A percentile compares a stretch with the other conserved stretches of the same genome.
Conservation (phyloP, 2,329 filamentous ascomycete genomes). For the Hortaea werneckii region DNA sequence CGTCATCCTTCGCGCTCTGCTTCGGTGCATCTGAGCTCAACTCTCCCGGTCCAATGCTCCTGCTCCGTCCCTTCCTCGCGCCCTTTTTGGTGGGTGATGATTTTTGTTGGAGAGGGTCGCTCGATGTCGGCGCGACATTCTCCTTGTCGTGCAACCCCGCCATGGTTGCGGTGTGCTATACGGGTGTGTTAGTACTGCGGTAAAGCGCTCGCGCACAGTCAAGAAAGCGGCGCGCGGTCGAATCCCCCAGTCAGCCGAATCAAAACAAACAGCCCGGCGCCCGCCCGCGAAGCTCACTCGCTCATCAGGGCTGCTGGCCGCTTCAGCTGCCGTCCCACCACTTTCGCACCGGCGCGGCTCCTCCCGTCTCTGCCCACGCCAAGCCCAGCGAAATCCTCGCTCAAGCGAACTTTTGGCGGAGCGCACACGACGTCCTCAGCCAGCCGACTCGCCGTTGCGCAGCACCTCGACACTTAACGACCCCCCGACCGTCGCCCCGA, state of each 20-base stretch:
- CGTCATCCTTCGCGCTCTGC: conserved; percentile 15
- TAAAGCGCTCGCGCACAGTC: too few species aligned
- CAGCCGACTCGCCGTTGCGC: neutral
- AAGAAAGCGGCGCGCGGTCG: neutral
- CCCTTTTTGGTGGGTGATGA: conserved; percentile 19
- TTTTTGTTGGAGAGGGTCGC: conserved; percentile 19
- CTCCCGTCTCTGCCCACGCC: neutral
- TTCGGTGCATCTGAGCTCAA: conserved; percentile 54
- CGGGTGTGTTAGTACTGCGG: too few species aligned
- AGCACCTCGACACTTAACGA: neutral
- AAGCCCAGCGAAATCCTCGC: neutral
- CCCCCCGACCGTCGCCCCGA: neutral
- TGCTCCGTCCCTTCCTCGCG: conserved; percentile 70
- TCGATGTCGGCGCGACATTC: conserved; percentile 26
- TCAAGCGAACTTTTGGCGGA: neutral
- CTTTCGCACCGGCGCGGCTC: neutral
- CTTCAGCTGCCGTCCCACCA: too few species aligned
- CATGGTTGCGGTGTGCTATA: conserved; percentile 5
- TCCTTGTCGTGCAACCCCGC: conserved; percentile 21
- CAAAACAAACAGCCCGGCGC: neutral
- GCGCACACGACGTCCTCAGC: neutral
- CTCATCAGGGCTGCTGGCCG: too few species aligned
- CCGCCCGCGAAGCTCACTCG: too few species aligned
- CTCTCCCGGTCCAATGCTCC: conserved; percentile 89
- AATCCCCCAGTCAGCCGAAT: neutral